These are phyloP conservation scores for Penicillium psychrosexuale DNA, from an alignment of 2,329 filamentous ascomycete species.

Conservation along the genomic window DNA sequence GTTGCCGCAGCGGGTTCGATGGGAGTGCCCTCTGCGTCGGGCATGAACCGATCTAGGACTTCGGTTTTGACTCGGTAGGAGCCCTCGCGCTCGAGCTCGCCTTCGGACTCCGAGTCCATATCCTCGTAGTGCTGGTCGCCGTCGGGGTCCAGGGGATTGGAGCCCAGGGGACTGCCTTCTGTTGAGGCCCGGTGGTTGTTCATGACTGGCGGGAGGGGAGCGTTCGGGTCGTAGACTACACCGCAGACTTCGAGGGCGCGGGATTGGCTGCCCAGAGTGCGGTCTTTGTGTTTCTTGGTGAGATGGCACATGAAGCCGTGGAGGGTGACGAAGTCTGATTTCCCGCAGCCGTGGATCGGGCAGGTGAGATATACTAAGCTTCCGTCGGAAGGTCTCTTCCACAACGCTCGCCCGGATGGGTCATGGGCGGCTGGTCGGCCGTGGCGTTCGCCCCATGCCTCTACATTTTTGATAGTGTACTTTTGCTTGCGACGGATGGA, in stretches of 20 bases:
- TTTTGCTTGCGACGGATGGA: constrained; percentile 41
- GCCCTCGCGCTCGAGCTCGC: constrained; percentile 24
- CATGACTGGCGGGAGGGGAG: constrained; percentile 35
- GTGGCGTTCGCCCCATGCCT: constrained; percentile 43
- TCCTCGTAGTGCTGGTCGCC: constrained; percentile 32
- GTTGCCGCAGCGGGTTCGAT: constrained; percentile 11
- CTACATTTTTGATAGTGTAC: constrained; percentile 44
- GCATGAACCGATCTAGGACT: constrained; percentile 22
- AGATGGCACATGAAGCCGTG: constrained; percentile 45
- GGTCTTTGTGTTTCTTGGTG: constrained; percentile 44
- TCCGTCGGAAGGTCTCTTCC: constrained; percentile 41
- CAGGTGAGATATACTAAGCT: constrained; percentile 41
- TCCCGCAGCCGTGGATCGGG: constrained; percentile 38
- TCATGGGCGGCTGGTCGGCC: constrained; percentile 42
- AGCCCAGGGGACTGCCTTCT: constrained; percentile 35
- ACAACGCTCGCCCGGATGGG: constrained; percentile 37
- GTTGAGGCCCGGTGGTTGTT: constrained; percentile 34
- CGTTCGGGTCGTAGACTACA: constrained; percentile 37
- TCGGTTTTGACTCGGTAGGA: constrained; percentile 32
- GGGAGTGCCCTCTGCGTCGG: constrained; percentile 12
- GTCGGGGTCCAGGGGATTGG: constrained; percentile 29
- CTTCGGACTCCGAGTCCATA: constrained; percentile 30
- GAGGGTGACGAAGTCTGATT: constrained; percentile 42
- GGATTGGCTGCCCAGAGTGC: constrained; percentile 40
- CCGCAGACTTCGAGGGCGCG: constrained; percentile 41